Percentiles rank a stretch among this genome's conserved stretches.
phyloP scores from a whole-genome alignment of 306 rosid species.

The Sicyos baderoa region DNA sequence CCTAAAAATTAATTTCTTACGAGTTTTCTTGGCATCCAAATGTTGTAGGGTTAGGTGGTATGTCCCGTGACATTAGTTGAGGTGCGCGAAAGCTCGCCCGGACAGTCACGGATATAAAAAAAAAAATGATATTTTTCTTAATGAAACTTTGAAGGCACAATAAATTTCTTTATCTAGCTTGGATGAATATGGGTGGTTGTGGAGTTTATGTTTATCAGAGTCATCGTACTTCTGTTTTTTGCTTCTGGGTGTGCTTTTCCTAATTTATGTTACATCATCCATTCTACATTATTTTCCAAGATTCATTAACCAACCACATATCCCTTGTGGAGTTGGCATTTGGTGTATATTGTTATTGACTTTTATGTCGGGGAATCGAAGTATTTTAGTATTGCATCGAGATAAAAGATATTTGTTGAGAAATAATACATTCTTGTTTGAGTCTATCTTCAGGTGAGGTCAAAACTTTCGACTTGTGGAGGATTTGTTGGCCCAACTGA shows the following conservation, averaged over 20 bases:
- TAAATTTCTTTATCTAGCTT: background rate
- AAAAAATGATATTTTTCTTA: background rate
- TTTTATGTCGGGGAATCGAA: background rate
- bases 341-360: background rate
- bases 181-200: background rate
- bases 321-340: background rate
- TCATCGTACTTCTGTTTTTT: background rate
- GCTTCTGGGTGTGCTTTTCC: background rate
- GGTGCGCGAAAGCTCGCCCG: no score
- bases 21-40: no score
- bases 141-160: background rate
- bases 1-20: no score
- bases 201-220: background rate
- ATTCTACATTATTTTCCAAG: background rate
- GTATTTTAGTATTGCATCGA: background rate
- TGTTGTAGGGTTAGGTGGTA: no score
- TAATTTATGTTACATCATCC: background rate
- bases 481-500: slow-evolving; percentile 83
- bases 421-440: background rate
- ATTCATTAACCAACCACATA: background rate
- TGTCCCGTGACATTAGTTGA: no score
- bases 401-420: background rate
- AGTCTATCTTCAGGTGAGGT: slow-evolving; percentile 48
- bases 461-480: slow-evolving; percentile 76
- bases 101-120: no score